These are phyloP conservation scores for Fusarium pilosicola DNA, from an alignment of 2,329 filamentous ascomycete genomes.

Conservation along the genomic window DNA sequence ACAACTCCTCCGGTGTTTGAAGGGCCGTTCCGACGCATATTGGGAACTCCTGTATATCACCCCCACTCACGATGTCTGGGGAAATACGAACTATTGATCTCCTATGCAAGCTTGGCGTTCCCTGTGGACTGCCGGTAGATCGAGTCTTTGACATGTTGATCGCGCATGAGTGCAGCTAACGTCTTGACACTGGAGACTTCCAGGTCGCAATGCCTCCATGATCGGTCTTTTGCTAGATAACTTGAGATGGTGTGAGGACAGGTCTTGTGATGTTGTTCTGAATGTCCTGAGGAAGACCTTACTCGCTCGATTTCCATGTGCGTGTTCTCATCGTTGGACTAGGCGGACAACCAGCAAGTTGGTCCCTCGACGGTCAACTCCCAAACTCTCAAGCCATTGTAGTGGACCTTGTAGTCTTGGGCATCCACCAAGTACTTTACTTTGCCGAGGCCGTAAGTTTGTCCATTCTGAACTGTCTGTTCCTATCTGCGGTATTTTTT, in stretches of 20 bases:
- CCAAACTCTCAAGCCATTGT: background rate
- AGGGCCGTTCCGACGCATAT: slow-evolving; percentile 25
- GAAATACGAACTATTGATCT: slow-evolving; percentile 7
- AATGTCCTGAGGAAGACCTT: background rate
- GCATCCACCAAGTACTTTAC: too few relatives aligned
- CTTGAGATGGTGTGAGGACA: background rate
- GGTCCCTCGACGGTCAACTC: background rate
- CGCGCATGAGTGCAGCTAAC: background rate
- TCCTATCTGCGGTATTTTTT: background rate
- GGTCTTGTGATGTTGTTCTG: background rate
- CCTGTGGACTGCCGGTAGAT: background rate
- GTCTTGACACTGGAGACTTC: background rate
- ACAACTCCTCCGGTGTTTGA: slow-evolving; percentile 12
- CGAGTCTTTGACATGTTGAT: background rate
- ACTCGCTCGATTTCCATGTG: background rate
- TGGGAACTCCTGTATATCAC: slow-evolving; percentile 24
- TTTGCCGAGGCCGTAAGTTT: background rate
- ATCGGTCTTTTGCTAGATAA: background rate
- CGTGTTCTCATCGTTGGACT: background rate
- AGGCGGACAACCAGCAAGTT: background rate
- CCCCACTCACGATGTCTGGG: slow-evolving; percentile 32
- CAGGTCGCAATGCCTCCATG: background rate
- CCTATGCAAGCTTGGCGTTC: background rate
- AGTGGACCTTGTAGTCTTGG: background rate
- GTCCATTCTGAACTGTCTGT: background rate